These are phyloP conservation scores for Blepharisma stoltei DNA, from an alignment of 73 alveolate genomes.

Conservation along the genomic window DNA sequence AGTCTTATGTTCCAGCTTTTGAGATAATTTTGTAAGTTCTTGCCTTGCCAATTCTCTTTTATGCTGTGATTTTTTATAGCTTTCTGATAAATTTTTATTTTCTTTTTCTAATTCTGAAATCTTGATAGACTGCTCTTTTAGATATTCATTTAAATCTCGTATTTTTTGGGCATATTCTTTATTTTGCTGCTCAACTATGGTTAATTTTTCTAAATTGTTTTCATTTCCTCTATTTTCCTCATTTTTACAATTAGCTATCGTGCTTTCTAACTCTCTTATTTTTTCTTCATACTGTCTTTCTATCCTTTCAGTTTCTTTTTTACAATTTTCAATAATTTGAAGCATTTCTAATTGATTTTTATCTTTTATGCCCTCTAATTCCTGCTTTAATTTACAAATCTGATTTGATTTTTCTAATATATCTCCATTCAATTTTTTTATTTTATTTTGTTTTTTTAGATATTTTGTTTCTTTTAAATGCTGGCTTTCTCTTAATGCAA, in stretches of 20 bases:
- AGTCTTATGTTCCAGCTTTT: not conserved
- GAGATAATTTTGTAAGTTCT: not conserved
- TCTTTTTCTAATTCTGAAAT: not conserved
- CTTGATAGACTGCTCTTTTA: not conserved
- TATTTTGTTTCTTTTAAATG: not conserved
- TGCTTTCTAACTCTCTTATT: not conserved
- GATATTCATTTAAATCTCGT: not conserved
- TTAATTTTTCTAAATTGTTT: too few species aligned
- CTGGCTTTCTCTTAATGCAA: not conserved
- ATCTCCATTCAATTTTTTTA: not conserved
- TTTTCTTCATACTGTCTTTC: not conserved
- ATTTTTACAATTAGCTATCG: not conserved
- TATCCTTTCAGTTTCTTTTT: not conserved
- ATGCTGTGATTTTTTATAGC: not conserved
- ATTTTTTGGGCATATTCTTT: not conserved
- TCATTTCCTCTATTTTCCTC: not conserved
- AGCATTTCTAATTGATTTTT: not conserved
- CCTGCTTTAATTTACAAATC: not conserved
- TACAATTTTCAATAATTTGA: not conserved
- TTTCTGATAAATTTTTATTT: not conserved
- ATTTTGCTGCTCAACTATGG: too few species aligned
- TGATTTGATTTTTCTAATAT: not conserved
- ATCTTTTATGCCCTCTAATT: not conserved
- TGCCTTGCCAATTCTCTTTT: not conserved
- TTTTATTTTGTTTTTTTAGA: slow-evolving; percentile 1